phyloP scores from a whole-genome alignment of 306 rosid species.

The Dryas alaskensis region DNA sequence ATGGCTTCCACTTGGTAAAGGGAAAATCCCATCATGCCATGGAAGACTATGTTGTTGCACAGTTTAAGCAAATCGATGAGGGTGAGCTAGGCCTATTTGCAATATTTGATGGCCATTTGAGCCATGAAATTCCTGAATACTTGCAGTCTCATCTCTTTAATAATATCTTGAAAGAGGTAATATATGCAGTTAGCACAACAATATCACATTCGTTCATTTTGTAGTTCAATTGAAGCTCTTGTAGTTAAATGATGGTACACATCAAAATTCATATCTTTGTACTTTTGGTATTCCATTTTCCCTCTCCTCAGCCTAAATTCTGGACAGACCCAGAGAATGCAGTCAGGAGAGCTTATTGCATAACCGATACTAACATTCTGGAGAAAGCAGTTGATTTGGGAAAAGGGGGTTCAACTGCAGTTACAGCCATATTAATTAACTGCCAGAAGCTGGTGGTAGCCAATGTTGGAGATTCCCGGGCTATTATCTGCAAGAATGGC shows the following conservation, averaged over 20 bases:
- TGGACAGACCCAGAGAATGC: conserved; percentile 68
- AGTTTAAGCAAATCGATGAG: conserved; percentile 67
- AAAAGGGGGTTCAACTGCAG: conserved; percentile 95
- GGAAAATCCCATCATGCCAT: conserved; percentile 73
- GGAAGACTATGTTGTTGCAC: conserved; percentile 89
- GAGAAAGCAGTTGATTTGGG: conserved; percentile 73
- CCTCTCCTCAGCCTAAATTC: conserved; percentile 57
- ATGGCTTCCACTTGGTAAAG: conserved; percentile 88
- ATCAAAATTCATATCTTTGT: not conserved
- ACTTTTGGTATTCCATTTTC: conserved; percentile 2
- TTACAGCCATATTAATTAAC: conserved; percentile 85
- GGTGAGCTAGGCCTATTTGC: conserved; percentile 91
- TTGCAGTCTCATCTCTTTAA: conserved; percentile 69
- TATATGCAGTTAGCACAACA: not conserved
- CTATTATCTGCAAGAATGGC: conserved; percentile 67
- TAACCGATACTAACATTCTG: conserved; percentile 71
- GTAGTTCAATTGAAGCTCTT: not conserved
- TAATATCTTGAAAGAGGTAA: conserved; percentile 79
- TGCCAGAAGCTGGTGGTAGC: conserved; percentile 78
- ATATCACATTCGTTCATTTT: not conserved
- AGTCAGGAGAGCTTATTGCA: conserved; percentile 64
- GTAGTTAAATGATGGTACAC: not conserved
- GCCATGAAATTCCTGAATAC: conserved; percentile 75
- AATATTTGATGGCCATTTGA: conserved; percentile 92
- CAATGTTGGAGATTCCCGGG: conserved; percentile 92